Evolutionary conservation across 2,329 filamentous ascomycete genomes (phyloP).

Genomic region (Penicillium sp.): DNA sequence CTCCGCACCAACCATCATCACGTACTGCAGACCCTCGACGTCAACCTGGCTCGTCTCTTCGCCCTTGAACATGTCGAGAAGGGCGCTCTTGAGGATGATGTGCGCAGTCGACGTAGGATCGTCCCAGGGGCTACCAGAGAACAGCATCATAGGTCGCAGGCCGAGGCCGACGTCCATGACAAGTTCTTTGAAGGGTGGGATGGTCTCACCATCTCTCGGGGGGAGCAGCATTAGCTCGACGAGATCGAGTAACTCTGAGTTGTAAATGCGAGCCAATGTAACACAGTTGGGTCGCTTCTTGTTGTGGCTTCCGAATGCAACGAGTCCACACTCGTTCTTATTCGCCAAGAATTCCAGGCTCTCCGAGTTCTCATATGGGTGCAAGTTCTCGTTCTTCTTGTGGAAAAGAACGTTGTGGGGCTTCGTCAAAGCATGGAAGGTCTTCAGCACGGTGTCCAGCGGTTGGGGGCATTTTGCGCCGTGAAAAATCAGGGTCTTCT

Average conservation of each 20-base stretch:
- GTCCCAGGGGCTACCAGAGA: conserved; percentile 84
- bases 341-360: conserved; percentile 92
- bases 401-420: conserved; percentile 85
- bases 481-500: conserved; percentile 83
- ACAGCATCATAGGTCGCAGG: conserved; percentile 85
- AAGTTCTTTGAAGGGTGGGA: conserved; percentile 49
- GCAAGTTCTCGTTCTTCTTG: conserved; percentile 88
- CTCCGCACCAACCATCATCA: conserved; percentile 76
- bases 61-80: conserved; percentile 89
- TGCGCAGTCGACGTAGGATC: conserved; percentile 75
- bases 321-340: conserved; percentile 88
- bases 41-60: conserved; percentile 78
- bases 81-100: conserved; percentile 79
- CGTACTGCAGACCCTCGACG: conserved; percentile 90
- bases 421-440: conserved; percentile 79
- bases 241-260: conserved; percentile 90
- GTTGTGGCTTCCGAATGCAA: conserved; percentile 78
- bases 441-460: conserved; percentile 76
- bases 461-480: conserved; percentile 82
- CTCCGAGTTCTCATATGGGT: conserved; percentile 86
- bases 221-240: conserved; percentile 81
- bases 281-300: conserved; percentile 96
- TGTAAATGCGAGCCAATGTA: conserved; percentile 78
- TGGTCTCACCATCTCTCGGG: conserved; percentile 52
- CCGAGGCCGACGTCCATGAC: conserved; percentile 69